phyloP scores from a whole-genome alignment of 495 filamentous ascomycete species.

The Podospora conica region DNA sequence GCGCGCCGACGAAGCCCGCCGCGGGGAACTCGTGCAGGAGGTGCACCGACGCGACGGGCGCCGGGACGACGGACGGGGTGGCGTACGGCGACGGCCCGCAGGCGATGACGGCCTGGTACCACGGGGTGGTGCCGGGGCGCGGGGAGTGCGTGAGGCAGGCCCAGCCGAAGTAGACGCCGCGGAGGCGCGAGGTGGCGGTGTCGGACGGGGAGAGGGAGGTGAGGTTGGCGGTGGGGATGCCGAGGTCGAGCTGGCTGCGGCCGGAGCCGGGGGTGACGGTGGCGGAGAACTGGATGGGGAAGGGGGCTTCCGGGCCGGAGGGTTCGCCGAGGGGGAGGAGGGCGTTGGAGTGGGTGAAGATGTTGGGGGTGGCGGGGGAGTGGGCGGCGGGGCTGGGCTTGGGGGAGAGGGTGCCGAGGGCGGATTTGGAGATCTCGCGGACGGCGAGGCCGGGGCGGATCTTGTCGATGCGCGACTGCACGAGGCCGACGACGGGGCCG shows the following conservation, averaged over 20 bases:
- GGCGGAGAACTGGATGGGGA: conserved; percentile 51
- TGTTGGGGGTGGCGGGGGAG: not conserved
- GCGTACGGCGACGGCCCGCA: conserved; percentile 37
- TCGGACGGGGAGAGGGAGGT: conserved; percentile 37
- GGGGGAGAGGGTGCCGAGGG: conserved; percentile 13
- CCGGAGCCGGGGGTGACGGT: conserved; percentile 34
- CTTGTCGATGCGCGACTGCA: conserved; percentile 37
- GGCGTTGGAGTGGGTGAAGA: not conserved
- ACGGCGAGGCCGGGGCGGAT: conserved; percentile 42
- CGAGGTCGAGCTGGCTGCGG: conserved; percentile 22
- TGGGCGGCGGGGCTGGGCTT: not conserved
- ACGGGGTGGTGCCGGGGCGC: conserved; percentile 20
- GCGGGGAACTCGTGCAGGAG: conserved; percentile 41
- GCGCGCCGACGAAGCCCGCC: conserved; percentile 28
- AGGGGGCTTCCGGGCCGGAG: conserved; percentile 49
- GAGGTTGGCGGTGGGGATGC: conserved; percentile 38
- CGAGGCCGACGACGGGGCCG: conserved; percentile 40
- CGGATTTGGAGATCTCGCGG: conserved; percentile 15
- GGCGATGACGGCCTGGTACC: conserved; percentile 52
- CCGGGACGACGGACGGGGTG: conserved; percentile 33
- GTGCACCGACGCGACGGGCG: conserved; percentile 36
- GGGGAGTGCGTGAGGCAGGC: conserved; percentile 33
- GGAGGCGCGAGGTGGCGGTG: conserved; percentile 43
- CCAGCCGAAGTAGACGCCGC: conserved; percentile 62
- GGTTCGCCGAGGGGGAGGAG: conserved; percentile 26